phyloP scores from a whole-genome alignment of 2,329 filamentous ascomycete genomes.

The Hypoxylon sp. region DNA sequence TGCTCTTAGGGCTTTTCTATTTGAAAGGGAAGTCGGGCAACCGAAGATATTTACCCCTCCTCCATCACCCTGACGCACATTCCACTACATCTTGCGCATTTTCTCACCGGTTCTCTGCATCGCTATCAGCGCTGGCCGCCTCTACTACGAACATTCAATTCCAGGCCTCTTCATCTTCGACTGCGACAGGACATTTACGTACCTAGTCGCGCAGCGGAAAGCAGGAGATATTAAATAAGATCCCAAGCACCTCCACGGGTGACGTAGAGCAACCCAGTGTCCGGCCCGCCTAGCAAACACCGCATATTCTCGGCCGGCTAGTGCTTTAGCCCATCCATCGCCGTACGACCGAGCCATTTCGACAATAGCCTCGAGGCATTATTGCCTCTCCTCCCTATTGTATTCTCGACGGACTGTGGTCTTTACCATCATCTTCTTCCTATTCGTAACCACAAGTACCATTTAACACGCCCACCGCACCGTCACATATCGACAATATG shows the following conservation, averaged over 20 bases:
- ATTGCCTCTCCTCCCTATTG: neutral
- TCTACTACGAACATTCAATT: conserved; percentile 16
- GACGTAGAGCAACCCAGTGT: neutral
- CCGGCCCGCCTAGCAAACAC: conserved; percentile 10
- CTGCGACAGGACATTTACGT: neutral
- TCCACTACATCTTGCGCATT: neutral
- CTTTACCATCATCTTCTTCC: neutral
- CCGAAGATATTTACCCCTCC: conserved; percentile 2
- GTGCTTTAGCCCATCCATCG: conserved; percentile 2
- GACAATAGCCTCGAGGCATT: conserved; percentile 6
- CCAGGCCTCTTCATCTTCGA: conserved; percentile 1
- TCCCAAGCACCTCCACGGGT: neutral
- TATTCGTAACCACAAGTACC: conserved; percentile 1
- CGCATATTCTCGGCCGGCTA: conserved; percentile 21
- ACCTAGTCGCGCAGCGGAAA: neutral
- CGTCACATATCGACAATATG: conserved; percentile 43
- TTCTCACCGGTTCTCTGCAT: conserved; percentile 9
- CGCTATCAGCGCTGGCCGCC: conserved; percentile 28
- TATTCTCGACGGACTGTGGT: neutral
- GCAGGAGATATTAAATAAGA: neutral
- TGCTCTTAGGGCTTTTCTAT: conserved; percentile 1
- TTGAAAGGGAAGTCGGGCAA: conserved; percentile 1
- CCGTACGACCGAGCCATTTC: conserved; percentile 16
- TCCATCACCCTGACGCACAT: conserved; percentile 22
- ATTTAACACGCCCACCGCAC: neutral